Evolutionary conservation across 345 rosid species (phyloP).

Genomic region (Erysimum cheiranthoides): DNA sequence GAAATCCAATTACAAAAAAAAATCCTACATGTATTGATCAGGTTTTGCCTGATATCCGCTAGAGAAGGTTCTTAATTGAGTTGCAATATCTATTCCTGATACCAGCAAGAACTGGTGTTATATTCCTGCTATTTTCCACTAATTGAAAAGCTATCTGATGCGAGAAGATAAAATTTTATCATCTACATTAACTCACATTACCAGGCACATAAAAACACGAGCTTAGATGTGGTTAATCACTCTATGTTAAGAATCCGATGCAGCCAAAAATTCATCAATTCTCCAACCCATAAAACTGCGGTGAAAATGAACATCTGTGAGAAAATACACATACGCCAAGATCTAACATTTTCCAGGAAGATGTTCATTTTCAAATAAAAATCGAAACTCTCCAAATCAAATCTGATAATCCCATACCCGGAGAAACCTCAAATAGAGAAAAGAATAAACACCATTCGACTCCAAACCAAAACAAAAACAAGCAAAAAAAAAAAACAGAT

Average conservation of each 20-base stretch:
- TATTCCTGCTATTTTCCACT: not conserved
- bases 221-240: slow-evolving; percentile 25
- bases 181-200: slow-evolving; percentile 34
- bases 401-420: slow-evolving; percentile 12
- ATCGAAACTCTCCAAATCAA: slow-evolving; percentile 12
- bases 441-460: not conserved
- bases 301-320: slow-evolving; percentile 25
- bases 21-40: slow-evolving; percentile 2
- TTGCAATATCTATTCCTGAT: slow-evolving; percentile 25
- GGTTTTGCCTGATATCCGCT: not conserved
- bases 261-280: slow-evolving; percentile 21
- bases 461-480: not conserved
- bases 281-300: slow-evolving; percentile 33
- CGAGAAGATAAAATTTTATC: not conserved
- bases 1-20: slow-evolving; percentile 1
- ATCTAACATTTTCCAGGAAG: slow-evolving; percentile 30
- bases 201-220: slow-evolving; percentile 35
- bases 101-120: not conserved
- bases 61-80: not conserved
- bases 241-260: slow-evolving; percentile 25
- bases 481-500: slow-evolving; percentile 26
- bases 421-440: slow-evolving; percentile 5
- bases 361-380: slow-evolving; percentile 18
- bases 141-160: slow-evolving; percentile 10
- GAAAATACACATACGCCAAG: slow-evolving; percentile 14